These are phyloP conservation scores for Scheffersomyces ergatensis DNA, from an alignment of 805 yeast species.

Conservation along the genomic window DNA sequence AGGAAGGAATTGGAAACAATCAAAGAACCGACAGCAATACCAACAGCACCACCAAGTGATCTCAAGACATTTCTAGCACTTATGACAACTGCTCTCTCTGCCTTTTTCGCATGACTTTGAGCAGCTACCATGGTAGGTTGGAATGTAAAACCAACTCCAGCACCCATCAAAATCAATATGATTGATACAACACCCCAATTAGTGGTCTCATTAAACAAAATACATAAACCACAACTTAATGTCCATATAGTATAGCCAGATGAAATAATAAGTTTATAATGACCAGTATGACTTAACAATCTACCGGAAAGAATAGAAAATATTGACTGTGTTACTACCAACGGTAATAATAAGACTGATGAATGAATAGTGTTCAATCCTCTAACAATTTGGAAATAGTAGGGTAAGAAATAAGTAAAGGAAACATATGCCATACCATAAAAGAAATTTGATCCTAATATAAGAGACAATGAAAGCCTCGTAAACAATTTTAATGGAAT, in stretches of 20 bases:
- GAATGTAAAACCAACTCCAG: conserved; percentile 35
- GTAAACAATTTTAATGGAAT: conserved; percentile 42
- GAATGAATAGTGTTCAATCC: conserved; percentile 34
- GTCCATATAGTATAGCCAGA: conserved; percentile 29
- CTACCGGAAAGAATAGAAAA: conserved; percentile 30
- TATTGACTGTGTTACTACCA: conserved; percentile 30
- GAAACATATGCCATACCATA: conserved; percentile 27
- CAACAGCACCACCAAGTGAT: conserved; percentile 62
- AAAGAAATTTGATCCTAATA: conserved; percentile 36
- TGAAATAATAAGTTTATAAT: conserved; percentile 25
- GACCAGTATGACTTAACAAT: conserved; percentile 27
- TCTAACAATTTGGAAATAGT: conserved; percentile 21
- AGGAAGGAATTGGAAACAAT: conserved; percentile 35
- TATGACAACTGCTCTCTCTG: conserved; percentile 59
- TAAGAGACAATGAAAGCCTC: conserved; percentile 28
- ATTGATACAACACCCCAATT: conserved; percentile 25
- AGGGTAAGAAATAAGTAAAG: conserved; percentile 32
- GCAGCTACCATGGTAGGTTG: conserved; percentile 36
- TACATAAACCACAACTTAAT: conserved; percentile 44
- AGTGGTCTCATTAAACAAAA: conserved; percentile 22
- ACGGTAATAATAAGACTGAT: conserved; percentile 29
- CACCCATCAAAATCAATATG: conserved; percentile 30
- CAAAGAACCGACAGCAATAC: conserved; percentile 47
- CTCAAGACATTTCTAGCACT: conserved; percentile 55
- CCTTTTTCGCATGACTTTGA: conserved; percentile 46